These are phyloP conservation scores for Sporobolomyces pararoseus DNA, from an alignment of 768 basidiomycete genomes.

Conservation along the genomic window DNA sequence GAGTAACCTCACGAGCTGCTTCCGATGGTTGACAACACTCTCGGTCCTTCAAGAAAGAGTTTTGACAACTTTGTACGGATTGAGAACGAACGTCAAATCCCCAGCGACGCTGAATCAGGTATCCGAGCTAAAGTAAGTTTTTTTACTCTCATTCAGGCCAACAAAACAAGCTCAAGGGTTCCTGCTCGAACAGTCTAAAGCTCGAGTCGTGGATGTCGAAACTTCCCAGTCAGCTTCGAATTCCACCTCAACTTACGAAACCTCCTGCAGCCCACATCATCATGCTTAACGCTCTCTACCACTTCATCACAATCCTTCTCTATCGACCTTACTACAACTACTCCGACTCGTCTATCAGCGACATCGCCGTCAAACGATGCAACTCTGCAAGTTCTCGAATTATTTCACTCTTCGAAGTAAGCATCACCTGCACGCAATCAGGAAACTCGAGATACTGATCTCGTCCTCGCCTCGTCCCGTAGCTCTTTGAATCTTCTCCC, in stretches of 20 bases:
- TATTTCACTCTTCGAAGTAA: slow-evolving; percentile 47
- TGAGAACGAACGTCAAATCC: slow-evolving; percentile 9
- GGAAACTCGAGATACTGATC: too few relatives aligned
- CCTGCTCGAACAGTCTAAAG: background rate
- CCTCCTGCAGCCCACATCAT: slow-evolving; percentile 52
- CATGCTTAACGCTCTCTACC: slow-evolving; percentile 59
- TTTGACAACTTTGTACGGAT: slow-evolving; percentile 18
- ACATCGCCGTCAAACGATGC: slow-evolving; percentile 53
- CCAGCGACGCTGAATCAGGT: background rate
- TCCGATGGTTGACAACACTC: slow-evolving; percentile 25
- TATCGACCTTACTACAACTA: slow-evolving; percentile 56
- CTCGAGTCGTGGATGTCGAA: slow-evolving; percentile 22
- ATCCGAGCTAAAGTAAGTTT: slow-evolving; percentile 18
- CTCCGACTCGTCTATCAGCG: background rate
- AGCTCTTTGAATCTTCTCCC: slow-evolving; percentile 56
- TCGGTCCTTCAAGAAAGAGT: slow-evolving; percentile 28
- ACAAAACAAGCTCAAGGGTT: too few relatives aligned
- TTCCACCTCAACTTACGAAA: slow-evolving; percentile 20
- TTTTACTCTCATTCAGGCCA: too few relatives aligned
- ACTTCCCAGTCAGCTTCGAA: background rate
- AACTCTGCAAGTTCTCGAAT: slow-evolving; percentile 54
- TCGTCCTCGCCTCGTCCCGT: too few relatives aligned
- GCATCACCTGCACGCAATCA: too few relatives aligned
- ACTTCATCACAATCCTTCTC: slow-evolving; percentile 62
- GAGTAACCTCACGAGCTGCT: slow-evolving; percentile 4